Base-by-base conservation (phyloP, 1,284 basidiomycete genomes). In the Sporisorium sorghi region DNA sequence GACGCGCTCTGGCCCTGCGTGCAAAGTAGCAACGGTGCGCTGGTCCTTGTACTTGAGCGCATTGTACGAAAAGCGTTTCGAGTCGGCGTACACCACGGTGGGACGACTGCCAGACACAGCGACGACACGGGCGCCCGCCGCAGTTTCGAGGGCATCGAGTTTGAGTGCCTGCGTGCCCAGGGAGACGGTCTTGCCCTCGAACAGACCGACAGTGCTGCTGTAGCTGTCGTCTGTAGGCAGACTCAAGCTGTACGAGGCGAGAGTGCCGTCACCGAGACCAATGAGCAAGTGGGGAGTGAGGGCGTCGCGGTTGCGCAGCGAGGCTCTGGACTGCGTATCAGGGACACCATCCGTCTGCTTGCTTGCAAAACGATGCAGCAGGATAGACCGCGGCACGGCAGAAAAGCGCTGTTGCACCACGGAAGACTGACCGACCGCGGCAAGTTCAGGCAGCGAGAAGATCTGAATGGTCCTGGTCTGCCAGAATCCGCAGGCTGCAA, bases 401-500 rank as follows among this genome's bases (percentile, higher is more conserved):
- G 58, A 6, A n/a, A 70, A 55, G 2, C 30, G 40, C 21, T 67
- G 58, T 35, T 57, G 47, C 32, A 67, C 57, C 17, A 70, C 61
- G 12, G 54, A 58, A 15, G 58, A 55, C 53, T 68, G 48, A 28
- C 68, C 23, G 51, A 79, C 48, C 10, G 86, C 86, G 24, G 76
- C 75, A 42, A 92, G 86, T 3, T 85, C 81, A 0, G 87, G 83
- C 11, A 90, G 80, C 1, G 85, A 83, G 54, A 91, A 87, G 17
- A 96, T 83, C 57, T 90, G 86, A 39, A 94, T 87, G 23, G 86
- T 81, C 66, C 91, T 90, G 1, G 88, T 88, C 24, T 87, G 87
- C 93, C 95, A 98, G 69, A 92, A 92, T 0, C 90, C 90, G 23
- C 92, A 88, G 0, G 89, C 89, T 17, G 90, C 85, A 42, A 87